These are phyloP conservation scores for Megacollybia marginata DNA, from an alignment of 768 basidiomycete genomes.

Conservation along the genomic window DNA sequence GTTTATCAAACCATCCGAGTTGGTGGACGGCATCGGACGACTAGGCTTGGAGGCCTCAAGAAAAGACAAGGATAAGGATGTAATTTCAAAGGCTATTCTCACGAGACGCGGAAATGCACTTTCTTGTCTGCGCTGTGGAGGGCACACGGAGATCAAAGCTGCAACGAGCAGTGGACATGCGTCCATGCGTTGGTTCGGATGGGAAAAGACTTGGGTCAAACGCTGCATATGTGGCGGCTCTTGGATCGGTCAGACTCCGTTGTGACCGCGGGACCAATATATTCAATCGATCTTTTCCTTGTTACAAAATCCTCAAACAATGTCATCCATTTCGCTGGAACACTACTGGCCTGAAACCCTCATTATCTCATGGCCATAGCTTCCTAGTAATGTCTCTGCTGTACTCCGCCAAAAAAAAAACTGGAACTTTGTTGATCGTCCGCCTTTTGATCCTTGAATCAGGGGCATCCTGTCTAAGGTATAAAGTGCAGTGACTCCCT, in stretches of 20 bases:
- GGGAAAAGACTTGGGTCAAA: slow-evolving; percentile 54
- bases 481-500: too few relatives aligned
- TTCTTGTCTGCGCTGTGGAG: slow-evolving; percentile 59
- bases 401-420: too few relatives aligned
- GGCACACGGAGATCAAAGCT: slow-evolving; percentile 39
- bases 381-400: too few relatives aligned
- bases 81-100: slow-evolving; percentile 56
- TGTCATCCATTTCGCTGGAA: too few relatives aligned
- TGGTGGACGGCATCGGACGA: slow-evolving; percentile 54
- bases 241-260: slow-evolving; percentile 31
- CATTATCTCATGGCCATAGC: too few relatives aligned
- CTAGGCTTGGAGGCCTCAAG: slow-evolving; percentile 27
- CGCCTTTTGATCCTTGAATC: too few relatives aligned
- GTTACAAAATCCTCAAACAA: too few relatives aligned
- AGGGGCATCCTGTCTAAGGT: too few relatives aligned
- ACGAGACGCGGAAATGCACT: slow-evolving; percentile 28
- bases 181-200: slow-evolving; percentile 35
- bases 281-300: too few relatives aligned
- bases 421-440: too few relatives aligned
- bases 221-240: slow-evolving; percentile 68
- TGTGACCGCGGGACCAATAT: too few relatives aligned
- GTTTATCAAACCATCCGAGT: slow-evolving; percentile 65
- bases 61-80: slow-evolving; percentile 42
- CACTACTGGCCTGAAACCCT: too few relatives aligned
- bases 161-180: slow-evolving; percentile 21